phyloP scores from a whole-genome alignment of 495 filamentous ascomycete species.

The Talaromyces proteolyticus region DNA sequence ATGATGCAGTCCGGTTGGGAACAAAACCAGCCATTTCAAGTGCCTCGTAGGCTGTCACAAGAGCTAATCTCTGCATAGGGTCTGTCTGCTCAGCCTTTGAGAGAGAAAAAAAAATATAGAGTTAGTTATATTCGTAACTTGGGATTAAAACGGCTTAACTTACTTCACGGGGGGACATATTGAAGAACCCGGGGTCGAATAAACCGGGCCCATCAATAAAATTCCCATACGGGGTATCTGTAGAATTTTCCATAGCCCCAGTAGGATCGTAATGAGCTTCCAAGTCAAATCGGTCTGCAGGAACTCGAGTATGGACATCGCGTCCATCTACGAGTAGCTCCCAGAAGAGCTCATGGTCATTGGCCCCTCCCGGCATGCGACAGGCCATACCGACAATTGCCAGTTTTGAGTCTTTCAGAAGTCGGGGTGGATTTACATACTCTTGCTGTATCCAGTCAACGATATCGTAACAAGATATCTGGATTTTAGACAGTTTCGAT shows the following conservation, averaged over 20 bases:
- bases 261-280: slow-evolving; percentile 71
- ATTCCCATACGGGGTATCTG: slow-evolving; percentile 77
- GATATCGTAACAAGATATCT: too few species aligned
- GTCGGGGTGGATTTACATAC: too few species aligned
- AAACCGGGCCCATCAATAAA: slow-evolving; percentile 80
- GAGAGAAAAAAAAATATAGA: too few species aligned
- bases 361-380: too few species aligned
- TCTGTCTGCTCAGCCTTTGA: too few species aligned
- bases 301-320: slow-evolving; percentile 49
- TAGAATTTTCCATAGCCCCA: slow-evolving; percentile 71
- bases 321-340: slow-evolving; percentile 65
- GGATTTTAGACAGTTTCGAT: too few species aligned
- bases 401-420: too few species aligned
- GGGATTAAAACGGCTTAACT: too few species aligned
- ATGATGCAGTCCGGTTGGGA: slow-evolving; percentile 77
- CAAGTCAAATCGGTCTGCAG: slow-evolving; percentile 70
- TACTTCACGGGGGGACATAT: slow-evolving; percentile 93
- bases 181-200: slow-evolving; percentile 90
- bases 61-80: slow-evolving; percentile 66
- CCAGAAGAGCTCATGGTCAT: too few species aligned
- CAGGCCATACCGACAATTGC: too few species aligned
- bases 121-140: too few species aligned
- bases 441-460: too few species aligned
- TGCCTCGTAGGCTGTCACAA: slow-evolving; percentile 73
- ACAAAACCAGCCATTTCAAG: slow-evolving; percentile 71